These are phyloP conservation scores for Elsinoe ampelina DNA, from an alignment of 2,329 filamentous ascomycete genomes.

Conservation along the genomic window DNA sequence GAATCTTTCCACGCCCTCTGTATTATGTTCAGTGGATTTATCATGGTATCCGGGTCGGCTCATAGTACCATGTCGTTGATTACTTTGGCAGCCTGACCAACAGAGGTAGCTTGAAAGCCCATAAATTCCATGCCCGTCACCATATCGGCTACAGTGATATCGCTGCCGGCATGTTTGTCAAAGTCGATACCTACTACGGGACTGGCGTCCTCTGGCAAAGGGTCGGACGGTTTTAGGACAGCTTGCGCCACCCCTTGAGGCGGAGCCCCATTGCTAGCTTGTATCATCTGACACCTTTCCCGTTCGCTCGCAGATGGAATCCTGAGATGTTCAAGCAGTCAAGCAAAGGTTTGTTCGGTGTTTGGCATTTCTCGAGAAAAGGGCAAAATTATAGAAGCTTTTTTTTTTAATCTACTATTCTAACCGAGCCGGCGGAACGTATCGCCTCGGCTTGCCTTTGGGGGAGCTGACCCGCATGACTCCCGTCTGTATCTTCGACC, in stretches of 20 bases:
- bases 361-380: not conserved
- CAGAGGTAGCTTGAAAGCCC: conserved; percentile 73
- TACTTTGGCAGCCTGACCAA: conserved; percentile 79
- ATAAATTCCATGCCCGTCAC: conserved; percentile 73
- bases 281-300: not conserved
- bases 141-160: conserved; percentile 79
- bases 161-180: conserved; percentile 62
- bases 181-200: conserved; percentile 90
- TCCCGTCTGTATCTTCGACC: not conserved
- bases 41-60: not conserved
- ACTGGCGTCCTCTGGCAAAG: conserved; percentile 67
- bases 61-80: conserved; percentile 81
- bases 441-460: not conserved
- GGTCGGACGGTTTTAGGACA: conserved; percentile 74
- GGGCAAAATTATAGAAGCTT: not conserved
- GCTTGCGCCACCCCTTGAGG: conserved; percentile 55
- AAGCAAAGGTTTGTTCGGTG: not conserved
- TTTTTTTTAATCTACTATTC: not conserved
- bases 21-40: conserved; percentile 18
- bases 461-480: not conserved
- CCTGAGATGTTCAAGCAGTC: not conserved
- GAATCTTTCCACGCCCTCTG: conserved; percentile 73
- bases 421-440: not conserved
- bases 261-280: conserved; percentile 28
- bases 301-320: not conserved